These are phyloP conservation scores for Cordyceps tenuipes DNA, from an alignment of 2,329 filamentous ascomycete genomes.

Conservation along the genomic window DNA sequence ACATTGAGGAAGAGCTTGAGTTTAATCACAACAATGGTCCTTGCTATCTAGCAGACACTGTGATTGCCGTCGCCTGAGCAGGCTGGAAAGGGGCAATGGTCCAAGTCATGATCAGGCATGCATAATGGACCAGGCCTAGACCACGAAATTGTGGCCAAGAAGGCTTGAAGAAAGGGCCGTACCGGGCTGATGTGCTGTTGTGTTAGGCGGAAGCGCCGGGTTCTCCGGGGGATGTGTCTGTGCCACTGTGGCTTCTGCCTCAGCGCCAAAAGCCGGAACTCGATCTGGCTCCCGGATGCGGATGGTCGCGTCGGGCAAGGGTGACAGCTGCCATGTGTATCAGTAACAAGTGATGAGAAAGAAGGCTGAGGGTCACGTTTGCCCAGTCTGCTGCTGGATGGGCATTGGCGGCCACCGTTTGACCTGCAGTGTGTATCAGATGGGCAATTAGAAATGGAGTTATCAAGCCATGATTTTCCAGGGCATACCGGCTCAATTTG, in stretches of 20 bases:
- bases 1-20: background rate
- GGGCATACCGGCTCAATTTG: too few relatives aligned
- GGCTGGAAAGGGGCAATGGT: background rate
- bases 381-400: background rate
- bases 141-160: background rate
- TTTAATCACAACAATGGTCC: background rate
- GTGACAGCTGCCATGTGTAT: background rate
- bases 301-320: background rate
- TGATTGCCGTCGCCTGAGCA: background rate
- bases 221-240: background rate
- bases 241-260: background rate
- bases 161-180: background rate
- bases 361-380: background rate
- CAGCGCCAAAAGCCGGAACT: background rate
- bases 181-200: background rate
- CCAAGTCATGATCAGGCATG: background rate
- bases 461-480: too few relatives aligned
- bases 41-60: background rate
- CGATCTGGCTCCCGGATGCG: background rate
- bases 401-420: background rate
- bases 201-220: background rate
- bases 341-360: background rate
- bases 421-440: too few relatives aligned
- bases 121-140: slow-evolving; percentile 6
- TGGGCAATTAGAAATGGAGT: too few relatives aligned